phyloP scores from a whole-genome alignment of 1,139 yeast genomes.

The Geotrichum europaeum region DNA sequence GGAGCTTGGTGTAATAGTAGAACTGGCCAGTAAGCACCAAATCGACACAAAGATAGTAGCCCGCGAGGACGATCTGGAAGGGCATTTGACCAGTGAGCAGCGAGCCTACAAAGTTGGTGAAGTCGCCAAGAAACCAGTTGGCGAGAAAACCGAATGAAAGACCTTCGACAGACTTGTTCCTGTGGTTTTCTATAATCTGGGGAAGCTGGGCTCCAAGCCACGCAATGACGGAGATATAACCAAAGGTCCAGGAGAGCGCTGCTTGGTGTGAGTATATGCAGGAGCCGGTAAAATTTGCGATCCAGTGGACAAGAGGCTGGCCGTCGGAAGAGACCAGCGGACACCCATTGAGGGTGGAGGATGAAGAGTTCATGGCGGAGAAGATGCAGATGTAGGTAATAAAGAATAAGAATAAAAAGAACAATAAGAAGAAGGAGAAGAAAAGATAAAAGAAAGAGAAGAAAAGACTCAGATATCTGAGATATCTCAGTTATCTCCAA shows the following conservation, averaged over 20 bases:
- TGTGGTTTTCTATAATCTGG: conserved; percentile 71
- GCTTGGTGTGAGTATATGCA: conserved; percentile 29
- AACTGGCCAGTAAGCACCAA: conserved; percentile 65
- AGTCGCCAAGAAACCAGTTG: conserved; percentile 83
- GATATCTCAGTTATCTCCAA: background rate
- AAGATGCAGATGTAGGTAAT: background rate
- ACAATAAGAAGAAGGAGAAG: background rate
- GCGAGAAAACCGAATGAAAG: conserved; percentile 68
- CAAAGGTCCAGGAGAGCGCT: conserved; percentile 33
- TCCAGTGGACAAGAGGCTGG: conserved; percentile 29
- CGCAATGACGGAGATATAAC: conserved; percentile 49
- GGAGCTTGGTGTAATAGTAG: conserved; percentile 50
- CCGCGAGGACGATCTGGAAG: conserved; percentile 70
- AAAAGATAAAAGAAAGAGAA: background rate
- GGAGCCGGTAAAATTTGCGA: conserved; percentile 28
- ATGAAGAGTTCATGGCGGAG: conserved; percentile 2
- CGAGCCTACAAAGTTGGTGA: conserved; percentile 75
- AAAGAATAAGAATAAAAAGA: background rate
- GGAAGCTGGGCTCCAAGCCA: conserved; percentile 91
- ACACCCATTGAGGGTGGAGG: conserved; percentile 7
- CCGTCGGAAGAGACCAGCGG: conserved; percentile 12
- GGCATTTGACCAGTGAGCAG: conserved; percentile 65
- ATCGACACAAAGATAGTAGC: conserved; percentile 73
- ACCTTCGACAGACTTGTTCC: conserved; percentile 77
- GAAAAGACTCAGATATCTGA: background rate